phyloP scores from a whole-genome alignment of 2,329 filamentous ascomycete species.

The Pleoardoris graminearum region DNA sequence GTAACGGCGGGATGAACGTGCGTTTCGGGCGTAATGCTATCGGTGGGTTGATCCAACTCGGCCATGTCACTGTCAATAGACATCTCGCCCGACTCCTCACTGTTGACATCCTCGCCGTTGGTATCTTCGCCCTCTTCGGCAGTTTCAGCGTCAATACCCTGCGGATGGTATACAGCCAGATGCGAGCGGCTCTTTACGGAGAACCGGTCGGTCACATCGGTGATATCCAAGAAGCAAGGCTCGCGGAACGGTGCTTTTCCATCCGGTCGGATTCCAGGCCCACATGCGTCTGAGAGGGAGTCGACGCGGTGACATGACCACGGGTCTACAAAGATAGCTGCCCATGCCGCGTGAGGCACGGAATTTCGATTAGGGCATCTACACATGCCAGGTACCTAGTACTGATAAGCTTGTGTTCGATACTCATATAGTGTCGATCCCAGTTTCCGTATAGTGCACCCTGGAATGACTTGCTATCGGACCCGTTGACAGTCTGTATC shows the following conservation, averaged over 20 bases:
- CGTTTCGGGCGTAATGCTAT: too few species aligned
- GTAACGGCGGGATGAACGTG: too few species aligned
- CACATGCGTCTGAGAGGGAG: conserved; percentile 17
- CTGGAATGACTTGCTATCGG: too few species aligned
- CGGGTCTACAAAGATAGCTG: conserved; percentile 34
- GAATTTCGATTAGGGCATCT: conserved; percentile 14
- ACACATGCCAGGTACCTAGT: conserved; percentile 16
- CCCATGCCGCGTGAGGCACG: conserved; percentile 33
- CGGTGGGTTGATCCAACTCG: neutral
- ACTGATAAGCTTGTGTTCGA: neutral
- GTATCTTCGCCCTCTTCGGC: neutral
- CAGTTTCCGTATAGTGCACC: too few species aligned
- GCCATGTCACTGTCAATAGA: neutral
- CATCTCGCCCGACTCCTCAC: neutral
- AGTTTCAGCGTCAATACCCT: too few species aligned
- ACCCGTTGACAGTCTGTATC: neutral
- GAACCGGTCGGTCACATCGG: neutral
- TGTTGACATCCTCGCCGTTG: neutral
- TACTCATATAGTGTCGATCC: neutral
- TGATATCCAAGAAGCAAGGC: conserved; percentile 17
- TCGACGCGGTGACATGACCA: conserved; percentile 20
- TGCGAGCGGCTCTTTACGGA: neutral
- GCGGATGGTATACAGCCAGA: neutral
- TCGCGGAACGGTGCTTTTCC: neutral
- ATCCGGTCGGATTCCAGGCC: neutral